These are phyloP conservation scores for Schizophyllum amplum DNA, from an alignment of 1,284 basidiomycete genomes.

Conservation along the genomic window DNA sequence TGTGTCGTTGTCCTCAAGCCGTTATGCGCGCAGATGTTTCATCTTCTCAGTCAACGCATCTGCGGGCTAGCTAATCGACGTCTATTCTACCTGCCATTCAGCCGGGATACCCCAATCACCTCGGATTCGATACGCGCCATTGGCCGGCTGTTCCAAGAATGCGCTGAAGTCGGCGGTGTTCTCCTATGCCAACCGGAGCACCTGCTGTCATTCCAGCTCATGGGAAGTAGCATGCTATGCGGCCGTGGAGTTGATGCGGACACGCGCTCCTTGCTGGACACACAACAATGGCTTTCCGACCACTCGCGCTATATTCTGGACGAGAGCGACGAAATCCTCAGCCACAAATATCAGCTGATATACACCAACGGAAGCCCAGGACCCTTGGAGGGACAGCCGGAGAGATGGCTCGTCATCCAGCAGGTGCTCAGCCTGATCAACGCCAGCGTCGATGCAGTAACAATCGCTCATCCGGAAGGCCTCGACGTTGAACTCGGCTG, in stretches of 20 bases:
- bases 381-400: conserved; percentile 42
- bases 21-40: conserved; percentile 37
- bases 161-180: conserved; percentile 31
- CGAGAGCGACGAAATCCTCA: conserved; percentile 46
- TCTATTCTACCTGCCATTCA: conserved; percentile 42
- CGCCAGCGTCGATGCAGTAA: background rate
- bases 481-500: conserved; percentile 1
- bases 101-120: conserved; percentile 26
- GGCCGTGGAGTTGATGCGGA: conserved; percentile 27
- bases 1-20: conserved; percentile 41
- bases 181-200: conserved; percentile 46
- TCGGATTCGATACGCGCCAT: conserved; percentile 16
- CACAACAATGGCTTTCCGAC: conserved; percentile 28
- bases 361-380: conserved; percentile 36
- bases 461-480: conserved; percentile 1
- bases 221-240: conserved; percentile 18
- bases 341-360: conserved; percentile 39
- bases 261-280: conserved; percentile 11
- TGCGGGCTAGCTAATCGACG: conserved; percentile 35
- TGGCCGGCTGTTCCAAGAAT: conserved; percentile 26
- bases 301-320: conserved; percentile 38
- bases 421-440: background rate
- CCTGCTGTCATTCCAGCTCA: conserved; percentile 40
- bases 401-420: conserved; percentile 30
- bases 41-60: conserved; percentile 34